Evolutionary conservation across 768 basidiomycete species (phyloP), one percentile per base, ranked within the genome.

Genomic region (Suillus paluster): DNA sequence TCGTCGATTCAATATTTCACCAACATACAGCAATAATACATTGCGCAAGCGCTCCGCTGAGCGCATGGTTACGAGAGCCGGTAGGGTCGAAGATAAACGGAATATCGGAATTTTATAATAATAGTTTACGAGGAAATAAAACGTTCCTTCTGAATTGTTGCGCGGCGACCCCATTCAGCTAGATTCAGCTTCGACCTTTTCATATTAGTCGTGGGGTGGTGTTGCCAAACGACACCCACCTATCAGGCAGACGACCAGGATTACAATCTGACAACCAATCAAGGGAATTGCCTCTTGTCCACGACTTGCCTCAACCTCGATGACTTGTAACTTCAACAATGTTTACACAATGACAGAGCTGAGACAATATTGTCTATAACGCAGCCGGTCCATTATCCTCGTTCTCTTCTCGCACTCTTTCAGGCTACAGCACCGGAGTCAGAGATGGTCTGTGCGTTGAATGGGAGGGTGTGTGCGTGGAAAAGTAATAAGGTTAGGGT

Each of bases 401-500:
- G 34, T 12, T 8, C 14, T 21, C n/a, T 11, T 33, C 27, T n/a
- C 5, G 10, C 10, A 19, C 19, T 30, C 49, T 5, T 50, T 6
- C 30, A 12, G 19, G 6, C 49, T 12, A 50, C 19, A 38, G 5
- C 0, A 14, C 38, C 38, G 38, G 38, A 38, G 25, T 48, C 15
- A 21, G 38, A 55, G 23, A 39, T 55, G 54, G 54, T 55, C 54
- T 55, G 54, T 55, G 54, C 54, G 54, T 58, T 59, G 58, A 72
- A 70, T 65, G 66, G n/a, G 57, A 63, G 59, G 58, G 60, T 59
- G 60, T 66, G 70, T 70, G 72, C 77, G 78, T 68, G 69, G 67
- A 72, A 73, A 74, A 44, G 33, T 48, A 57, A 65, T 72, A 73
- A 75, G 74, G 76, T 76, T 77, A 77, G 73, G 80, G 80, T 77